Conservation (phyloP, 2,329 filamentous ascomycete genomes). For the Clonostachys rosea region DNA sequence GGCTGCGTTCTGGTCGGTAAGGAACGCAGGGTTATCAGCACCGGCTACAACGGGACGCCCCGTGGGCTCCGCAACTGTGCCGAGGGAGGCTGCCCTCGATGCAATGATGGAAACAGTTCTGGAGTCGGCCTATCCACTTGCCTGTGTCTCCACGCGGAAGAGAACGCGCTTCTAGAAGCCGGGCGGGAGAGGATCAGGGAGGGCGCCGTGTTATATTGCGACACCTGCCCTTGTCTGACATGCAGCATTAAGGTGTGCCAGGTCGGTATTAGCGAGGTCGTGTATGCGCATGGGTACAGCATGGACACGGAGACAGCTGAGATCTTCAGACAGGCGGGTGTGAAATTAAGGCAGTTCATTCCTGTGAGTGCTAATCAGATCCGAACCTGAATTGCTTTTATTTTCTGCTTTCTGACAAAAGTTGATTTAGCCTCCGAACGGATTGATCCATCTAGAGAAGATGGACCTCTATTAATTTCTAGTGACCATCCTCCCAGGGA, state of each 20-base stretch:
- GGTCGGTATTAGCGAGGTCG: slow-evolving; percentile 91
- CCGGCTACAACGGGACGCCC: slow-evolving; percentile 97
- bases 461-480: slow-evolving; percentile 29
- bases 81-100: slow-evolving; percentile 84
- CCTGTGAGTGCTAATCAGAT: slow-evolving; percentile 52
- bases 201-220: slow-evolving; percentile 82
- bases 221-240: slow-evolving; percentile 94
- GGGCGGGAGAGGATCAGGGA: slow-evolving; percentile 85
- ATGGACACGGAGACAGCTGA: slow-evolving; percentile 84
- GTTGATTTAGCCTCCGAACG: slow-evolving; percentile 48
- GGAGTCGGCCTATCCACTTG: slow-evolving; percentile 81
- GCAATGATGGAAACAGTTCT: slow-evolving; percentile 68
- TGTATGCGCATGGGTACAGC: slow-evolving; percentile 84
- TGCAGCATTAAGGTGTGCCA: slow-evolving; percentile 99
- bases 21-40: slow-evolving; percentile 83
- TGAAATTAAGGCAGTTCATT: slow-evolving; percentile 81
- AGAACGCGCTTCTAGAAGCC: slow-evolving; percentile 93
- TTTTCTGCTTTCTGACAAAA: not conserved
- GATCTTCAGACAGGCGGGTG: slow-evolving; percentile 79
- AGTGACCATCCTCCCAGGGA: slow-evolving; percentile 7
- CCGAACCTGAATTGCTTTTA: not conserved
- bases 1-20: slow-evolving; percentile 84
- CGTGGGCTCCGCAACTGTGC: slow-evolving; percentile 84
- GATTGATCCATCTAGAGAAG: slow-evolving; percentile 57
- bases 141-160: slow-evolving; percentile 95